Base-by-base conservation (phyloP, 1,139 yeast species). In the Suhomyces guaymorum region DNA sequence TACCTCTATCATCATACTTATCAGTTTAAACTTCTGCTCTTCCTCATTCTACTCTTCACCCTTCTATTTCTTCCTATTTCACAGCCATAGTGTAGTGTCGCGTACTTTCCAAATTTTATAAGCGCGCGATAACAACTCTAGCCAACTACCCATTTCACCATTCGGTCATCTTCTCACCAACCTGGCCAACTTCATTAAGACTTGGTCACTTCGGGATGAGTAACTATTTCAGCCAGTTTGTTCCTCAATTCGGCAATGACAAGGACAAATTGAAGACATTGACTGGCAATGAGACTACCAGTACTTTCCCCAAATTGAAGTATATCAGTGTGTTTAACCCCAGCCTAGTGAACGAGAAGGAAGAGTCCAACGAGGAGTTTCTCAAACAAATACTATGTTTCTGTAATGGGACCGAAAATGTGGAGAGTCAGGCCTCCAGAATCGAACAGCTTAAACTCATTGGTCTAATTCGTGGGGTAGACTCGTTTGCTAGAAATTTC, bases 401-500 rank as follows among this genome's bases (percentile, higher is more conserved):
- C 38, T 43, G 55, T n/a, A 42, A 56, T 2, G 25, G 44, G 27
- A 26, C 39, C n/a, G 44, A 28, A 3, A 42, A 41, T n/a, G 38
- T 7, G 1, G 36, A 28, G 11, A 7, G 9, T 5, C 22, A 16
- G n/a, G 32, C 21, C 17, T 12, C 28, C 6, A 39, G 42, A 30
- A 46, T 49, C 10, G 63, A 62, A 28, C 63, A 64, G 37, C 38
- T 67, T 25, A 53, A 61, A 30, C 43, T 62, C 4, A 45, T 69
- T 11, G 75, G 75, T 0, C 47, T 69, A 14, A 51, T 69, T 7
- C 59, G 69, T 37, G 75, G 75, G 1, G 54, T 68, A 4, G 57
- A 53, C 28, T 59, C 62, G 8, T 54, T 66, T 37, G 54, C 54
- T 3, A 39, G 28, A 29, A 55, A 44, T 28, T 61, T 55, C 44